Conservation (phyloP, 2,329 filamentous ascomycete genomes). For the Aureobasidium leucospermi region DNA sequence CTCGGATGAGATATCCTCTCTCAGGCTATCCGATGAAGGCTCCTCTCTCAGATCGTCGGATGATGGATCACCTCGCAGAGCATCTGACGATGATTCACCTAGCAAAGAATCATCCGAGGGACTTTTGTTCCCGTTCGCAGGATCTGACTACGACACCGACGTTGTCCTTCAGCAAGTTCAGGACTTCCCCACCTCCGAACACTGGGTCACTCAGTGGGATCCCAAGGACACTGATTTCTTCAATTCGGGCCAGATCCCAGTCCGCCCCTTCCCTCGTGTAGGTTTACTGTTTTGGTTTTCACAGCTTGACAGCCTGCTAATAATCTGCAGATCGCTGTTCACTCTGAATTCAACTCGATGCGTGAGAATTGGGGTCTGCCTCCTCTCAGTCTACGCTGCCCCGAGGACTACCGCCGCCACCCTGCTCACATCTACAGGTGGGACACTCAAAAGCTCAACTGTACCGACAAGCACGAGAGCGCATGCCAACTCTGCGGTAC, state of each 20-base stretch:
- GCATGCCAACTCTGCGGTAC: conserved; percentile 16
- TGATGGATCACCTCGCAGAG: too few relatives aligned
- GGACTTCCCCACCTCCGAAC: background rate
- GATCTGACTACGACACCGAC: background rate
- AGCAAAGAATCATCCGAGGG: too few relatives aligned
- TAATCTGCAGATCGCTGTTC: background rate
- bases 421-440: conserved; percentile 17
- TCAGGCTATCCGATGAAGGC: too few relatives aligned
- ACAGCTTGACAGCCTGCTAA: background rate
- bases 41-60: too few relatives aligned
- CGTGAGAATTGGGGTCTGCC: conserved; percentile 13
- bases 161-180: too few relatives aligned
- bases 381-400: conserved; percentile 8
- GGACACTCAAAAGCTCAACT: conserved; percentile 19
- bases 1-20: too few relatives aligned
- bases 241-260: background rate
- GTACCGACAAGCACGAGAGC: conserved; percentile 12
- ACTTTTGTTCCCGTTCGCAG: too few relatives aligned
- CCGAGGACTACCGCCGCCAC: conserved; percentile 12
- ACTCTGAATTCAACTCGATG: background rate
- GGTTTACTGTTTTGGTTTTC: background rate
- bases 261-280: background rate
- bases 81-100: too few relatives aligned
- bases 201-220: background rate
- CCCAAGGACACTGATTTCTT: background rate